phyloP scores from a whole-genome alignment of 2,329 filamentous ascomycete species.

The Colletotrichum sp. region DNA sequence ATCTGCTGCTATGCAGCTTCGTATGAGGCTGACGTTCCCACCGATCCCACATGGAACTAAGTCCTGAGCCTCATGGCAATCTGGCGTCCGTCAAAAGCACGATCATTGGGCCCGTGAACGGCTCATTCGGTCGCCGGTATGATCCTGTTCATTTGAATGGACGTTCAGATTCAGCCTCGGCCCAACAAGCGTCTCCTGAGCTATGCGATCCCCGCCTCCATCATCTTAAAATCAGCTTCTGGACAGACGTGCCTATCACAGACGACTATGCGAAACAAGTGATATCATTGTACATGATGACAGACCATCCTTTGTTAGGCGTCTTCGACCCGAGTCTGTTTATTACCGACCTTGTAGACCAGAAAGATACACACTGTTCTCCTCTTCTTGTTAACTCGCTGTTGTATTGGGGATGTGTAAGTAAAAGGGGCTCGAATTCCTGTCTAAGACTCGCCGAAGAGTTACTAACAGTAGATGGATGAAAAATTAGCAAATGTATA shows the following conservation, averaged over 20 bases:
- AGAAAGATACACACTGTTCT: conserved; percentile 32
- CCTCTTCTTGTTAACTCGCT: conserved; percentile 38
- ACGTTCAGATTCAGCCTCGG: background rate
- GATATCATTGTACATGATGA: conserved; percentile 41
- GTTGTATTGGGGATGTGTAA: conserved; percentile 38
- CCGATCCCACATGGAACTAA: background rate
- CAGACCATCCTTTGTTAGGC: conserved; percentile 42
- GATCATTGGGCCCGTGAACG: background rate
- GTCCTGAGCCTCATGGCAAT: background rate
- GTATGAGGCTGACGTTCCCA: background rate
- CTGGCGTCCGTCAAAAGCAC: background rate
- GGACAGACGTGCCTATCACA: conserved; percentile 37
- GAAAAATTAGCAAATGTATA: conserved; percentile 38
- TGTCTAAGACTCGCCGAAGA: background rate
- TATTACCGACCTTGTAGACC: conserved; percentile 33
- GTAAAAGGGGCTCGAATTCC: conserved; percentile 13
- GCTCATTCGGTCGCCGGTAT: background rate
- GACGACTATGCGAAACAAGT: conserved; percentile 33
- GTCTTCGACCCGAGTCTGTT: conserved; percentile 39
- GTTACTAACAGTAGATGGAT: background rate
- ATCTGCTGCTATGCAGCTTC: background rate
- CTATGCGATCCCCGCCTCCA: conserved; percentile 33
- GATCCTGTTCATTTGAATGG: background rate
- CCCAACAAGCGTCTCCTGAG: background rate
- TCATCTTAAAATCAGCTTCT: conserved; percentile 32